phyloP scores from a whole-genome alignment of 1,139 yeast species.

The Taphrina deformans region DNA sequence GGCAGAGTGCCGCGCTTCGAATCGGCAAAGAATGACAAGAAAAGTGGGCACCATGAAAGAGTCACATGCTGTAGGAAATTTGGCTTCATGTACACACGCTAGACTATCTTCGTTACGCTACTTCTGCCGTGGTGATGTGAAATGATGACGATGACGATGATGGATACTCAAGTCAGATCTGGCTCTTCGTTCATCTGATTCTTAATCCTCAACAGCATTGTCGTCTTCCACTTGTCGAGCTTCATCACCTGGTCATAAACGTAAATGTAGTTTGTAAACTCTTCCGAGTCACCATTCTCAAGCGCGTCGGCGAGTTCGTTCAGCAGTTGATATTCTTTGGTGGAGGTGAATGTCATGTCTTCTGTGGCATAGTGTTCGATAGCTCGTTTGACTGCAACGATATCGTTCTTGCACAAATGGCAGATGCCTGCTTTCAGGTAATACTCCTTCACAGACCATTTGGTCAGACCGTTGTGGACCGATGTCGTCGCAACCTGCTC shows the following conservation, averaged over 20 bases:
- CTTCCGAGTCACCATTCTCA: slow-evolving; percentile 76
- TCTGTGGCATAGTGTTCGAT: slow-evolving; percentile 63
- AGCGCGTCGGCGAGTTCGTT: slow-evolving; percentile 69
- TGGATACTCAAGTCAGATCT: slow-evolving; percentile 48
- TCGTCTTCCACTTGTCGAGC: slow-evolving; percentile 91
- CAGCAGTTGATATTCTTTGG: slow-evolving; percentile 62
- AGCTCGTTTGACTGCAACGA: slow-evolving; percentile 79
- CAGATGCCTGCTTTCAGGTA: slow-evolving; percentile 81
- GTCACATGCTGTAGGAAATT: no score
- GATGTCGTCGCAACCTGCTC: slow-evolving; percentile 45
- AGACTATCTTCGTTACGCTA: neutral
- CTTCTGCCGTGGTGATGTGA: neutral
- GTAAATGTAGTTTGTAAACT: slow-evolving; percentile 69
- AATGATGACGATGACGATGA: no score
- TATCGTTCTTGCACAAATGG: slow-evolving; percentile 67
- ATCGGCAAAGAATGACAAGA: no score
- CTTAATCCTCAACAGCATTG: slow-evolving; percentile 77
- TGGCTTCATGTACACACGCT: neutral
- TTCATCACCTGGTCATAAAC: slow-evolving; percentile 86
- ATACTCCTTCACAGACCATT: slow-evolving; percentile 92
- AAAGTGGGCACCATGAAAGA: no score
- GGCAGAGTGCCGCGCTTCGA: no score
- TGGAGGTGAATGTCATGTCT: slow-evolving; percentile 74
- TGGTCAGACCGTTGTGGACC: slow-evolving; percentile 70
- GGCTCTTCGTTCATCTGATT: slow-evolving; percentile 74